phyloP scores from a whole-genome alignment of 1,284 basidiomycete genomes.

The Trichosporon coremiiforme region DNA sequence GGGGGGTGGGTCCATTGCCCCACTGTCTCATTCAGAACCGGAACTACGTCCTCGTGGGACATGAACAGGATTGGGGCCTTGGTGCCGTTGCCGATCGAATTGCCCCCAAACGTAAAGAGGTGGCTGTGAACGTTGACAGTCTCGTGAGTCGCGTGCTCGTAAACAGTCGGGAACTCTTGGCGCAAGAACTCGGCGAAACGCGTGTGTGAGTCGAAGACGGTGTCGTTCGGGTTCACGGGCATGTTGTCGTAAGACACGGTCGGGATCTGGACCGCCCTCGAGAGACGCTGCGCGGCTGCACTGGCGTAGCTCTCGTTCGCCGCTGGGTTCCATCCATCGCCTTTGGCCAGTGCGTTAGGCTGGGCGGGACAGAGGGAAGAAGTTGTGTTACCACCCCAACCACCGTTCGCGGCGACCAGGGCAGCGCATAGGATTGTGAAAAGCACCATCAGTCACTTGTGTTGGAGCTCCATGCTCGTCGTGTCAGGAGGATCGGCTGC shows the following conservation, averaged over 20 bases:
- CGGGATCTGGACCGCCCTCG: slow-evolving; percentile 50
- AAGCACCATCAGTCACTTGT: too few species aligned
- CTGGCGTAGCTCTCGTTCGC: slow-evolving; percentile 42
- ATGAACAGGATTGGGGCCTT: slow-evolving; percentile 53
- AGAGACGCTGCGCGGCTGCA: slow-evolving; percentile 46
- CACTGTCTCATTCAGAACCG: slow-evolving; percentile 62
- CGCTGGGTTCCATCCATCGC: slow-evolving; percentile 44
- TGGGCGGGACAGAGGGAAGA: not conserved
- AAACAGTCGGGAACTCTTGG: slow-evolving; percentile 53
- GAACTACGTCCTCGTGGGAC: slow-evolving; percentile 62
- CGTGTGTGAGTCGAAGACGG: slow-evolving; percentile 50
- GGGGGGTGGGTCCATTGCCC: slow-evolving; percentile 64
- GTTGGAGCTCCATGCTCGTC: too few species aligned
- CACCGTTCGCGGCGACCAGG: not conserved
- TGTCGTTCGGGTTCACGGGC: slow-evolving; percentile 43
- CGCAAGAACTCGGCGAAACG: slow-evolving; percentile 54
- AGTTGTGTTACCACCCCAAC: not conserved
- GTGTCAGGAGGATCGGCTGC: too few species aligned
- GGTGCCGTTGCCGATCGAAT: slow-evolving; percentile 33
- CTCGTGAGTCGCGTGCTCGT: slow-evolving; percentile 50
- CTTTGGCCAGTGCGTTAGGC: slow-evolving; percentile 16
- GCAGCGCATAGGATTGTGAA: not conserved
- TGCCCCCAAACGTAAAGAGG: slow-evolving; percentile 57
- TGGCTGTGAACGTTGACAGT: slow-evolving; percentile 56
- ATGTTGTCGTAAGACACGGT: slow-evolving; percentile 57